Percentiles rank a stretch among this genome's conserved stretches.
phyloP scores from a whole-genome alignment of 345 rosid species.

The Durio zibethinus region DNA sequence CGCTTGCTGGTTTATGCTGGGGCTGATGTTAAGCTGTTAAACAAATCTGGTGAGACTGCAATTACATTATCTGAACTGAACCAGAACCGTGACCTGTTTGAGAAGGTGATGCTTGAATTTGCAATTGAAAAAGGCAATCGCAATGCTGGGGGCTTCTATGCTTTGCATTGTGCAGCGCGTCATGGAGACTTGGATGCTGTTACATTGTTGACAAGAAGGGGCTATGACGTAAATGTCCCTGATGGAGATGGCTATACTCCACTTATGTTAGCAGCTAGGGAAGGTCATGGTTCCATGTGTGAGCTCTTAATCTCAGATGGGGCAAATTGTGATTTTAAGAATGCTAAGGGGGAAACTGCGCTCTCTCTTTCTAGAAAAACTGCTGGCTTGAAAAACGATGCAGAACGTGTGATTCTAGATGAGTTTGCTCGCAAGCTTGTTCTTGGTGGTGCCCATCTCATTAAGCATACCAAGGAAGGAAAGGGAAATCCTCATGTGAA shows the following conservation, averaged over 20 bases:
- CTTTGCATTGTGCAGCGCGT: slow-evolving; percentile 93
- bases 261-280: slow-evolving; percentile 88
- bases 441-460: slow-evolving; percentile 45
- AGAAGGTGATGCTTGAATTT: slow-evolving; percentile 92
- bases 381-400: slow-evolving; percentile 28
- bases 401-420: slow-evolving; percentile 55
- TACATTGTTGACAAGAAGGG: slow-evolving; percentile 53
- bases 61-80: slow-evolving; percentile 59
- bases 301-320: slow-evolving; percentile 61
- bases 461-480: slow-evolving; percentile 84
- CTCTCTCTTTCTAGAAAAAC: slow-evolving; percentile 50
- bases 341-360: slow-evolving; percentile 61
- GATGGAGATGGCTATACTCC: slow-evolving; percentile 91
- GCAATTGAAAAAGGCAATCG: slow-evolving; percentile 78
- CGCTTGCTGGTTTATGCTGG: slow-evolving; percentile 75
- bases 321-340: slow-evolving; percentile 56
- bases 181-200: slow-evolving; percentile 79
- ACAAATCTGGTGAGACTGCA: slow-evolving; percentile 73
- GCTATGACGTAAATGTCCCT: slow-evolving; percentile 64
- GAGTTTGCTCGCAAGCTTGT: slow-evolving; percentile 69
- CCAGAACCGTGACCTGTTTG: slow-evolving; percentile 60
- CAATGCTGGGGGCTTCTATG: slow-evolving; percentile 75
- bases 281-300: slow-evolving; percentile 63
- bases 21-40: slow-evolving; percentile 77
- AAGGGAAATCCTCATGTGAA: slow-evolving; percentile 67